Base-by-base conservation (phyloP, 1,284 basidiomycete genomes). In the Ceraceosorus guamensis region DNA sequence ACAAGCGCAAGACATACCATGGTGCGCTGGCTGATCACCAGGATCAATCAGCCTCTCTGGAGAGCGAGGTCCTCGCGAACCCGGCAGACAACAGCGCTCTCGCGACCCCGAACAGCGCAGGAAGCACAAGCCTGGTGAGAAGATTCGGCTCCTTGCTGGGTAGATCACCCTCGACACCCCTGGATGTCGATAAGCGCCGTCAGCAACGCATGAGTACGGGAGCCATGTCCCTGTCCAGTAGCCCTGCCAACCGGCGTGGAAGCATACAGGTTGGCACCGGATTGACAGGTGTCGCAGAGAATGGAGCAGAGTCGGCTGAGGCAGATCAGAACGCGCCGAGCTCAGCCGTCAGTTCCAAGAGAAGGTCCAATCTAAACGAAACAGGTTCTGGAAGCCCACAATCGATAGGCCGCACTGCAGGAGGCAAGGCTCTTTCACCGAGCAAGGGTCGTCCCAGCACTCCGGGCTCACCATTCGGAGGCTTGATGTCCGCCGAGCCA, bases 81-180 rank as follows among this genome's bases (percentile, higher is more conserved):
- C 24, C 16, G 37, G 10, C 14, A 33, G 10, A 51, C 46, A 16
- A 35, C n/a, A 24, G 24, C 32, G 47, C 34, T 48, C 16, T n/a
- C 30, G 47, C 30, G 32, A 16, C 43, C 51, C 14, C 41, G 34
- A 33, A n/a, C 51, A 14, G 34, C 43, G n/a, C 16, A 33, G 45
- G 34, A 18, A n/a, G 66, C 10, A 59, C 61, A 0, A 65, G 56
- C 0, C 51, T 75, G 7, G 60, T 65, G 13, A 63, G 68, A 14
- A 59, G 71, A 6, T 71, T 71, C 56, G 72, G 73, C 48, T 64
- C 65, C 6, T 59, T 75, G 53, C 62, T 68, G 46, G 59, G 66
- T 16, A 61, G 68, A 4, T 68, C 66, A 10, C 70, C 70, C 0
- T 63, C 65, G 51, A 65, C 56, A 35, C 62, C 67, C 37, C 37